Evolutionary conservation across 768 basidiomycete species (phyloP), one percentile per base, ranked within the genome.

Genomic region (Cyathus striatus): DNA sequence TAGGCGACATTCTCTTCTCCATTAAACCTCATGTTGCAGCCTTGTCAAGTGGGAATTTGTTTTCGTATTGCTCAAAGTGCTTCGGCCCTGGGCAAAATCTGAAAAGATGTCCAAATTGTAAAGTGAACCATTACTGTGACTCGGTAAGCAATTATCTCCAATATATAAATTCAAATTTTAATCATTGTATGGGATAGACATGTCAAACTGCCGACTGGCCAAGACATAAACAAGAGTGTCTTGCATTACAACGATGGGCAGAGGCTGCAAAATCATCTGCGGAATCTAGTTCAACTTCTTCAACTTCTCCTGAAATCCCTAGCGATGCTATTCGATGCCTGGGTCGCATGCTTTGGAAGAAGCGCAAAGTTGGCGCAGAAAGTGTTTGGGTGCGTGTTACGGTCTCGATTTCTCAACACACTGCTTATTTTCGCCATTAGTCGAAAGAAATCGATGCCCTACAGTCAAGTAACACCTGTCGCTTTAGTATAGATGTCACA

Each of bases 281-380:
- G 6, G 47, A 71, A 3, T 14, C 33, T 13, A 40, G 32, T n/a
- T 36, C 23, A 9, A 30, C 41, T 23, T 42, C 32, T 10, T 38
- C 34, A 6, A 41, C 44, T 5, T 47, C 72, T n/a, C n/a, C n/a
- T n/a, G n/a, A n/a, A 3, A 53, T 84, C 14, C 90, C 92, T 0
- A 81, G 73, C 23, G 92, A 95, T 45, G 87, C 86, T 1, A 72
- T 95, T 7, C 66, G 94, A 40, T 86, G 83, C 49, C 63, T 97
- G 12, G 90, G 78, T 0, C 76, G 91, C 32, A 70, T 94, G 14
- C 52, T 91, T 22, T 89, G 85, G 84, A 65, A 54, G 21, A 75
- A 70, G 41, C 73, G 76, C 57, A 78, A 76, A 46, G 64, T 74
- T 26, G 81, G 84, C 2, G 56, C 59, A 9, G 61, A 65, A 13